phyloP scores from a whole-genome alignment of 2,329 filamentous ascomycete genomes.

The Colletotrichum sp. region DNA sequence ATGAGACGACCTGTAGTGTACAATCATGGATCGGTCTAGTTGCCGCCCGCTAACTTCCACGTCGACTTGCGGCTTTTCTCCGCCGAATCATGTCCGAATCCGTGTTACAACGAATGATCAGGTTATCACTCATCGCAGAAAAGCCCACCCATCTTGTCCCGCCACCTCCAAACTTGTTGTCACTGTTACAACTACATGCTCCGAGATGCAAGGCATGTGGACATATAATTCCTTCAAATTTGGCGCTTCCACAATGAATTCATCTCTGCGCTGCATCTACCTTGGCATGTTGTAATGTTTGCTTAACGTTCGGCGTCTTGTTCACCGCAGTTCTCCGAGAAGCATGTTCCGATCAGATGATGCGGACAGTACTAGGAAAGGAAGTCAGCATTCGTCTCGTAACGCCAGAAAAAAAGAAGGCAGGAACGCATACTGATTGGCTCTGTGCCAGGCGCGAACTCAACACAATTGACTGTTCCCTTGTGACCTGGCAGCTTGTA shows the following conservation, averaged over 20 bases:
- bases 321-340: constrained; percentile 65
- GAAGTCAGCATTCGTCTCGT: constrained; percentile 35
- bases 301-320: not conserved
- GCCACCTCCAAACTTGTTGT: not conserved
- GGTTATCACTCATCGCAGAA: not conserved
- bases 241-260: not conserved
- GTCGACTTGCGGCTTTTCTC: not conserved
- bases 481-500: constrained; percentile 97
- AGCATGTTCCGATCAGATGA: constrained; percentile 89
- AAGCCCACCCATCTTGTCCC: not conserved
- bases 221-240: not conserved
- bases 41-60: not conserved
- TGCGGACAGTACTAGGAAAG: constrained; percentile 76
- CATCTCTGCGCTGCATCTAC: not conserved
- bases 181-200: not conserved
- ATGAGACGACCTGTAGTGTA: not conserved
- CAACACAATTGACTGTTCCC: constrained; percentile 92
- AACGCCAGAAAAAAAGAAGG: not conserved
- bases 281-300: not conserved
- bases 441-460: constrained; percentile 84
- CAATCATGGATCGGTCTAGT: not conserved
- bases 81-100: not conserved
- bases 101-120: not conserved
- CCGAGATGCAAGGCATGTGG: not conserved
- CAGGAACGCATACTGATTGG: constrained; percentile 76